Base-by-base conservation (phyloP, 345 rosid species). In the Isatis tinctoria region DNA sequence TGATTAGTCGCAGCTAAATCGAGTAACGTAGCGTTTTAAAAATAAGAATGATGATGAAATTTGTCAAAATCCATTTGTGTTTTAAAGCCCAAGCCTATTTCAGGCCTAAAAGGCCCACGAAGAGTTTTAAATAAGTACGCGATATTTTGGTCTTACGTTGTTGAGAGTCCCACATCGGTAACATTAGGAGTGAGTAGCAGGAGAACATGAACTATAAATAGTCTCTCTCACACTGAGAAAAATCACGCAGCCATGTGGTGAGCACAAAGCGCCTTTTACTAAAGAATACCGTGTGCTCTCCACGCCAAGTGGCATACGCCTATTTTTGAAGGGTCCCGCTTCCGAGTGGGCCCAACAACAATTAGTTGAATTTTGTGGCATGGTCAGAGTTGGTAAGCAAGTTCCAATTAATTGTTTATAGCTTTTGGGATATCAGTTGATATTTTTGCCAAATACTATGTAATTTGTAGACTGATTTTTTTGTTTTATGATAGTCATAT, bases 221-320 rank as follows among this genome's bases (percentile, higher is more conserved):
- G 26, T 48, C 37, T 53, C 36, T 28, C 18, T 12, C 6, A 1
- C 0, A 3, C 1, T 1, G 0, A 0, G 1, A 0, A 30, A 17
- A 33, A 10, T 3, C 26, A 74, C 67, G 78, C 65, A 69, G 75
- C 75, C 66, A 59, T 56, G 66, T 49, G 60, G 80, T 70, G 67
- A 70, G 53, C 58, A 43, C 70, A 76, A 39, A 69, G 70, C 75
- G 66, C 75, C 79, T 69, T 76, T 76, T 76, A 69, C 79, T 76
- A 76, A 76, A 76, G 79, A 76, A 62, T 69, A 76, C 70, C 65
- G 79, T 76, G 79, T 76, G 59, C 57, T 76, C 79, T 45, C 70
- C n/a, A 56, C 60, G 52, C 18, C 10, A 4, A 82, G 74, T 70
- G 76, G 82, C 53, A 74, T 74, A 74, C 60, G 41, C 73, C 63